Percentiles rank a stretch among this genome's conserved stretches.
Conservation (phyloP, 2,329 filamentous ascomycete genomes). For the Pyrenophora graminea region DNA sequence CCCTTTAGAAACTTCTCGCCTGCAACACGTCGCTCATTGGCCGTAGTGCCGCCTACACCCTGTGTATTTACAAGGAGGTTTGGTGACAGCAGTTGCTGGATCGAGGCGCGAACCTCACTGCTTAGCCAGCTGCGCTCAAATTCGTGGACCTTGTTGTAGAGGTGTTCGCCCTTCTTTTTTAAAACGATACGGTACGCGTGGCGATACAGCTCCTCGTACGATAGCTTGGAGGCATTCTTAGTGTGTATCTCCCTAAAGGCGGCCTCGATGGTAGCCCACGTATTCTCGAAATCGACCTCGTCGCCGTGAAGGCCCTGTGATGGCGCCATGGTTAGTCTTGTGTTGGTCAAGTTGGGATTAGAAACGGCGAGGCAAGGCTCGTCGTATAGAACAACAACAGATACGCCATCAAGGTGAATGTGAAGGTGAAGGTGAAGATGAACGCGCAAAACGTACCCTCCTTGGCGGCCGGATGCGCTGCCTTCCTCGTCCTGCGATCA, state of each 20-base stretch:
- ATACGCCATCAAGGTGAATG: neutral
- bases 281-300: conserved; percentile 78
- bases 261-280: conserved; percentile 75
- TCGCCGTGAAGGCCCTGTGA: conserved; percentile 63
- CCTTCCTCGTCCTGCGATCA: conserved; percentile 60
- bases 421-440: conserved; percentile 5
- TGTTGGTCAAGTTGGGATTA: neutral
- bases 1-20: conserved; percentile 82
- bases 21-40: conserved; percentile 75
- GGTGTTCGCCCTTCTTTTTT: conserved; percentile 77
- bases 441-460: conserved; percentile 59
- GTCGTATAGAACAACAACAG: neutral
- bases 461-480: conserved; percentile 70
- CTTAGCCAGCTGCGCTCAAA: conserved; percentile 85
- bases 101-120: conserved; percentile 70
- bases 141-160: conserved; percentile 79
- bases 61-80: conserved; percentile 64
- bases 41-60: conserved; percentile 60
- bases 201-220: conserved; percentile 94
- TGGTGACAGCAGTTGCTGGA: conserved; percentile 71
- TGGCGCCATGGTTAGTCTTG: conserved; percentile 17
- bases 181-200: conserved; percentile 92
- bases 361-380: neutral
- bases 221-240: conserved; percentile 85
- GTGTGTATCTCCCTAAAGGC: conserved; percentile 88